Evolutionary conservation across 345 rosid species (phyloP), one percentile per base, ranked within the genome.

Genomic region (Linum trigynum): DNA sequence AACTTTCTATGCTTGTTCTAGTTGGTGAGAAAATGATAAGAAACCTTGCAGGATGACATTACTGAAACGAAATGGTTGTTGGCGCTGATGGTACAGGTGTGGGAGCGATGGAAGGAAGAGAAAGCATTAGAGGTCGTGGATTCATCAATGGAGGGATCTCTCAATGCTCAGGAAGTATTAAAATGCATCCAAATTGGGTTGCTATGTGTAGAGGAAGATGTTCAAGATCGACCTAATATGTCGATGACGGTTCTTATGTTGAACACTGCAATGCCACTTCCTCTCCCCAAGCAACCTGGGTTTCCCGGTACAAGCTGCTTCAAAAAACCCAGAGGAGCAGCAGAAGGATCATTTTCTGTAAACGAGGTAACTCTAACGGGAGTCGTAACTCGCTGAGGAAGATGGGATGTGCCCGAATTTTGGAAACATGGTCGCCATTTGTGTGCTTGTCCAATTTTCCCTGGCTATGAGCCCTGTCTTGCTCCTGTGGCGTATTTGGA

Each of bases 181-280:
- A 56, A 63, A 43, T 69, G 72, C 50, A 69, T 45, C 38, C 63
- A 63, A 37, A 69, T 69, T 57, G 72, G 61, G 2, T 60, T 68
- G 4, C 12, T 68, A 17, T 68, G 71, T 14, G 61, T 68, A 17
- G 39, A 61, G 14, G 71, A 61, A 7, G 8, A 68, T 51, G 39
- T 40, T 0, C 5, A 1, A 39, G 71, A 68, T 53, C 53, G 61
- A 51, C 71, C 65, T 60, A 60, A 11, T 39, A 68, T 68, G 60
- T 50, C 10, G 14, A 36, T 39, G 17, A 65, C 51, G 38, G 53
- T 68, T 39, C 51, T 23, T 1, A 68, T 68, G 71, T 39, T 68
- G 61, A 68, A 42, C 9, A 39, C 53, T 17, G 71, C 43, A 36
- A 53, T 7, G 6, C 0, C 55, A 2, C 55, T 68, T 61, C 60